phyloP scores from a whole-genome alignment of 768 basidiomycete species.

The Kwoniella heveanensis region DNA sequence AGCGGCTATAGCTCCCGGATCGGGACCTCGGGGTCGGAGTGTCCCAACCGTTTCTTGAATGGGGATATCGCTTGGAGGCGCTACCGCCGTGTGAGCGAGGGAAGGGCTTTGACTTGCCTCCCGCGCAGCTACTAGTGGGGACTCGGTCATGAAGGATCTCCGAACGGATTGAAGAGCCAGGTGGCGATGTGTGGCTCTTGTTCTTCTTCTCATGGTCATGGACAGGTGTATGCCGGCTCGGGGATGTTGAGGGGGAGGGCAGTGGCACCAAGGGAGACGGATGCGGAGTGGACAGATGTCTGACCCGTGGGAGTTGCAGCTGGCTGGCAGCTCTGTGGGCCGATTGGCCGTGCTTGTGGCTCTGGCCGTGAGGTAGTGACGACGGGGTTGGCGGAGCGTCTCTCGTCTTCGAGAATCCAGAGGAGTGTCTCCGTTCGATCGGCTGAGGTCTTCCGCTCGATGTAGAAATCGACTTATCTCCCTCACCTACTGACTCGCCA shows the following conservation, averaged over 20 bases:
- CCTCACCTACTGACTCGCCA: no score
- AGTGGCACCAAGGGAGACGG: not conserved
- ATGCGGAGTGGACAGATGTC: constrained; percentile 13
- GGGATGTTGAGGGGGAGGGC: not conserved
- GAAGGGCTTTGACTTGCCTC: not conserved
- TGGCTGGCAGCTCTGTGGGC: constrained; percentile 3
- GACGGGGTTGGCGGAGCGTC: constrained; percentile 2
- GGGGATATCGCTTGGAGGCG: not conserved
- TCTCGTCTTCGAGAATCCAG: not conserved
- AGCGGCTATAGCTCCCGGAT: not conserved
- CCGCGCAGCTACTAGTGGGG: no score
- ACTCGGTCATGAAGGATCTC: no score
- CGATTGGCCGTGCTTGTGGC: not conserved
- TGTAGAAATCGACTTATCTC: not conserved
- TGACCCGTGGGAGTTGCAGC: not conserved
- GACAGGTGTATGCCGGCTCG: not conserved
- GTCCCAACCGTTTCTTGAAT: no score
- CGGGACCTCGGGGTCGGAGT: no score
- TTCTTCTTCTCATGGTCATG: not conserved
- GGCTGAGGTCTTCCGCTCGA: not conserved
- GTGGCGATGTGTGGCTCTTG: not conserved
- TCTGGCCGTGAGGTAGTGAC: not conserved
- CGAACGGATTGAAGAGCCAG: no score
- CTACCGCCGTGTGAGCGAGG: not conserved
- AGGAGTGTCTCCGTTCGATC: not conserved